These are phyloP conservation scores for Spencermartinsiella ligniputridi DNA, from an alignment of 1,139 yeast genomes.

Conservation along the genomic window DNA sequence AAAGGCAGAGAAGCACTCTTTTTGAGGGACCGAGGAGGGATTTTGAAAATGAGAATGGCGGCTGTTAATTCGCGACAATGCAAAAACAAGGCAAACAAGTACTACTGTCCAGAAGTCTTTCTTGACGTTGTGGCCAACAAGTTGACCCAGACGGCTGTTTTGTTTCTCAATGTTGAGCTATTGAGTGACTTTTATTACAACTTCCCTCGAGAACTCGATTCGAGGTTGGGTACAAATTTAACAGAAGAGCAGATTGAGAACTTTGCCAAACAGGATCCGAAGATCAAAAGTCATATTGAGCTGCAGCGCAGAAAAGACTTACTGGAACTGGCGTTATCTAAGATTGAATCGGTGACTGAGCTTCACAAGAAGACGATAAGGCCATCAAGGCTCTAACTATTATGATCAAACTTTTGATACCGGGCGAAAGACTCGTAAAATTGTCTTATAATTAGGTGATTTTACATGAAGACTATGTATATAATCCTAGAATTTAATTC, in stretches of 20 bases:
- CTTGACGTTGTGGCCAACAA: constrained; percentile 90
- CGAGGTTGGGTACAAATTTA: constrained; percentile 59
- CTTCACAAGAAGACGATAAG: constrained; percentile 39
- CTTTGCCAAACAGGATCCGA: constrained; percentile 94
- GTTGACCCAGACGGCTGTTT: constrained; percentile 84
- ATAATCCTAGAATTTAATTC: too few species aligned
- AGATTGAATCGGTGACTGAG: constrained; percentile 84
- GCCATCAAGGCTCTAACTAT: constrained; percentile 32
- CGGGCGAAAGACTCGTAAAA: too few species aligned
- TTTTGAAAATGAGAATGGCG: constrained; percentile 69
- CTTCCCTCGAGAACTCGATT: constrained; percentile 90
- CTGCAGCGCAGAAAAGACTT: constrained; percentile 89
- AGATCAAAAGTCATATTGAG: constrained; percentile 83
- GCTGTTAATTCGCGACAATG: constrained; percentile 75
- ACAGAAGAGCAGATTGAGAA: constrained; percentile 73
- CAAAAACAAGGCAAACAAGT: constrained; percentile 72
- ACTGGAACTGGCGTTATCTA: constrained; percentile 74
- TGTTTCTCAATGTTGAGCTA: constrained; percentile 89
- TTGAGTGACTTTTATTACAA: constrained; percentile 92
- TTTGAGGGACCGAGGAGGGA: constrained; percentile 66
- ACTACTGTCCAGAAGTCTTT: constrained; percentile 90
- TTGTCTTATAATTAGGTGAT: too few species aligned
- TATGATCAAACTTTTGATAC: too few species aligned
- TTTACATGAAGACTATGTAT: too few species aligned
- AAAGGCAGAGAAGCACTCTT: constrained; percentile 82